phyloP scores from a whole-genome alignment of 1,139 yeast genomes.

The Diutina siamensis region DNA sequence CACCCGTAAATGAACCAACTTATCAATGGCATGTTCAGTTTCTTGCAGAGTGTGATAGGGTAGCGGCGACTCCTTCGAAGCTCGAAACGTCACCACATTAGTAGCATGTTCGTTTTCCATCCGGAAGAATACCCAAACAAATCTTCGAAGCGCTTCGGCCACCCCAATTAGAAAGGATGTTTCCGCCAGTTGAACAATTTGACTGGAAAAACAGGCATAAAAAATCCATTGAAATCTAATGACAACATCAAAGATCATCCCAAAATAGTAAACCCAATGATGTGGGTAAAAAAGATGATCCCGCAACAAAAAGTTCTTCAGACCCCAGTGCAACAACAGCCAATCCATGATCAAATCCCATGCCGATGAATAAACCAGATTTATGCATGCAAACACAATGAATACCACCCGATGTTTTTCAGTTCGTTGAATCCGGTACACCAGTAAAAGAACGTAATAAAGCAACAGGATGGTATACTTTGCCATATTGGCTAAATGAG shows the following conservation, averaged over 20 bases:
- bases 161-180: constrained; percentile 76
- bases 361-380: constrained; percentile 54
- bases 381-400: constrained; percentile 62
- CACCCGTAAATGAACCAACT: not conserved
- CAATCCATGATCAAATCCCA: constrained; percentile 98
- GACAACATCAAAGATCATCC: constrained; percentile 61
- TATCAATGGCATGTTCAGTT: constrained; percentile 1
- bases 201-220: constrained; percentile 58
- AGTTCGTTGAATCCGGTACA: constrained; percentile 56
- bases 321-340: constrained; percentile 65
- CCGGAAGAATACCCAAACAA: constrained; percentile 82
- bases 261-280: constrained; percentile 55
- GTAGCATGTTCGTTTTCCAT: constrained; percentile 95
- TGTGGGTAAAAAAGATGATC: constrained; percentile 55
- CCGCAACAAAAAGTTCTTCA: constrained; percentile 51
- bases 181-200: constrained; percentile 83
- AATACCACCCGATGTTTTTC: constrained; percentile 41
- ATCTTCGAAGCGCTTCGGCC: constrained; percentile 72
- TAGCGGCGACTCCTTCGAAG: constrained; percentile 74
- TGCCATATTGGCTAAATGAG: constrained; percentile 84
- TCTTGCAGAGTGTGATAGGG: constrained; percentile 47
- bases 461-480: constrained; percentile 60
- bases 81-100: constrained; percentile 73
- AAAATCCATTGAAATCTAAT: constrained; percentile 87
- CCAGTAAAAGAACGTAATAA: constrained; percentile 66